Evolutionary conservation across 768 basidiomycete genomes (phyloP).

Genomic region (Rhodotorula sphaerocarpa): DNA sequence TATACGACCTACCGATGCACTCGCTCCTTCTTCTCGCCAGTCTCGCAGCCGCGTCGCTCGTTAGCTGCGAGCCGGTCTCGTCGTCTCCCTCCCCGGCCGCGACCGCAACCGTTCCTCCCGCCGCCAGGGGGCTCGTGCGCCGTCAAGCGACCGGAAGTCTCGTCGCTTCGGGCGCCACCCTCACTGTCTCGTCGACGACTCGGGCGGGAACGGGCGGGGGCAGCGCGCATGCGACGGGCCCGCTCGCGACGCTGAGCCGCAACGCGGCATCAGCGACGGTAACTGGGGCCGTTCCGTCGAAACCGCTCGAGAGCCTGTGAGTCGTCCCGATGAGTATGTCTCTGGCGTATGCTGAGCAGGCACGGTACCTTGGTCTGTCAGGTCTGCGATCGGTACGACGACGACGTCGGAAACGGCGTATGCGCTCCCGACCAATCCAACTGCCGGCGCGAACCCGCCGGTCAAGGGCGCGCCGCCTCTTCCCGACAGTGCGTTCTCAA

Average conservation of each 20-base stretch:
- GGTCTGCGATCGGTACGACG: conserved; percentile 27
- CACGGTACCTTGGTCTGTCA: too few relatives aligned
- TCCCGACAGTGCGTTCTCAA: conserved; percentile 47
- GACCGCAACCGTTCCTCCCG: too few relatives aligned
- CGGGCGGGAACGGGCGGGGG: neutral
- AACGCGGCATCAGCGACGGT: neutral
- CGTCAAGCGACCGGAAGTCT: conserved; percentile 11
- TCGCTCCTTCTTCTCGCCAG: neutral
- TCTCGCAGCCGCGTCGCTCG: too few relatives aligned
- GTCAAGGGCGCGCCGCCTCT: conserved; percentile 59
- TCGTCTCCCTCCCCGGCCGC: too few relatives aligned
- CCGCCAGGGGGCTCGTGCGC: too few relatives aligned
- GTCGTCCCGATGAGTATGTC: too few relatives aligned
- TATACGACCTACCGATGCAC: too few relatives aligned
- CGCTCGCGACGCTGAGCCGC: neutral
- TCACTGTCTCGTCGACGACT: neutral
- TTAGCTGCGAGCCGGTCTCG: too few relatives aligned
- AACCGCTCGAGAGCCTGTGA: conserved; percentile 11
- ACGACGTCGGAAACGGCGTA: conserved; percentile 46
- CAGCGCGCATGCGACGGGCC: neutral
- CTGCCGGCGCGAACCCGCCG: conserved; percentile 57
- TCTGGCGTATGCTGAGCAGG: too few relatives aligned
- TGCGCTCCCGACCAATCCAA: conserved; percentile 51
- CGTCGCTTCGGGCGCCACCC: neutral
- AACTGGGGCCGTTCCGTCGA: neutral